These are phyloP conservation scores for Rhizophora mangle DNA, from an alignment of 345 rosid species.

Conservation along the genomic window DNA sequence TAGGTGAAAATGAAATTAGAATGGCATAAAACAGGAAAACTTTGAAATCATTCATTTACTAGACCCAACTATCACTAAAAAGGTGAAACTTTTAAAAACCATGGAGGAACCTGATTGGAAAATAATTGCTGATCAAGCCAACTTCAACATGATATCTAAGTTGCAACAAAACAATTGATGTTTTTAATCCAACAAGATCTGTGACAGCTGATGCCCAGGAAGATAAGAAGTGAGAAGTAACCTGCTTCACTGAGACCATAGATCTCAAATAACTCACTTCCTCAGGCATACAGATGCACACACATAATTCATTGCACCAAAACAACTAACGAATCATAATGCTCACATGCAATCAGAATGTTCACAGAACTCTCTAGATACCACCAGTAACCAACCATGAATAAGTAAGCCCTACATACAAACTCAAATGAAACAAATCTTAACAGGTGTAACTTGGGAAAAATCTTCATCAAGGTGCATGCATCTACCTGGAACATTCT, in stretches of 20 bases:
- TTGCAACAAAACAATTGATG: not conserved
- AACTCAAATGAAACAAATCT: not conserved
- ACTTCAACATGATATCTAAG: not conserved
- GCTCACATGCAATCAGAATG: not conserved
- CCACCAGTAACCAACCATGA: not conserved
- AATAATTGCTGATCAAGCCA: not conserved
- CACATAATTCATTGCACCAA: no score
- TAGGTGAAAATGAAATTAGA: no score
- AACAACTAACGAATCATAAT: not conserved
- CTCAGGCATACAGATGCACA: no score
- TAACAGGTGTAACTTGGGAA: not conserved
- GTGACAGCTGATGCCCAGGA: not conserved
- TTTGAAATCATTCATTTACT: no score
- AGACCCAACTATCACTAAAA: no score
- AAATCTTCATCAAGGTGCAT: not conserved
- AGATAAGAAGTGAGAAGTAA: not conserved
- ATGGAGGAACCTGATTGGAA: not conserved
- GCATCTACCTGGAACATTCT: constrained; percentile 30
- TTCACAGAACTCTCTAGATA: not conserved
- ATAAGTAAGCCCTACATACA: not conserved
- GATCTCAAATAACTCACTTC: no score
- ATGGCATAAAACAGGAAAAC: no score
- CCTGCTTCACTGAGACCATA: no score
- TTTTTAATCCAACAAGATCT: not conserved
- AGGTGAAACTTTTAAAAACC: no score